A percentile compares a stretch with the other conserved stretches of the same genome.
These are phyloP conservation scores for Hawksworthiomyces lignivorus DNA, from an alignment of 2,329 filamentous ascomycete genomes.

Conservation along the genomic window DNA sequence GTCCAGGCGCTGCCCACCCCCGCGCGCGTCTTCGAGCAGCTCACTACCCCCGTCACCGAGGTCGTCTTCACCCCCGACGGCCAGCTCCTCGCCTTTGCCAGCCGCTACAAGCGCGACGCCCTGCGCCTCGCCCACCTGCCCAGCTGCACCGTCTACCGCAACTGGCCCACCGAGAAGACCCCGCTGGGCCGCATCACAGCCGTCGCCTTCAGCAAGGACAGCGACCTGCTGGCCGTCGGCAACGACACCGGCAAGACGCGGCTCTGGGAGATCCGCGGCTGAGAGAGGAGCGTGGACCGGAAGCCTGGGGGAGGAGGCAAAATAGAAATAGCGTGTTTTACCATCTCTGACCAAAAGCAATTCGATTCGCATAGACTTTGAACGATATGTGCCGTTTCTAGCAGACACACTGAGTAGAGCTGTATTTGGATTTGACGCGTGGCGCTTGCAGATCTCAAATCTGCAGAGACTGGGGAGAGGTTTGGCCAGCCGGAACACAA, in stretches of 20 bases:
- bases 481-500: no score
- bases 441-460: no score
- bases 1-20: conserved; percentile 66
- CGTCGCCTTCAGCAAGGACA: conserved; percentile 59
- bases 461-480: no score
- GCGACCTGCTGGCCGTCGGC: conserved; percentile 70
- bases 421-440: no score
- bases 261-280: conserved; percentile 79
- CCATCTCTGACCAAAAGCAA: no score
- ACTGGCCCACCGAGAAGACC: conserved; percentile 91
- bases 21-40: conserved; percentile 67
- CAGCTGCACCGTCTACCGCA: conserved; percentile 87
- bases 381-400: no score
- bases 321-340: neutral
- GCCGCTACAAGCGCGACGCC: conserved; percentile 80
- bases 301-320: neutral
- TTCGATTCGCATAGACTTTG: no score
- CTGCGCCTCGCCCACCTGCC: conserved; percentile 83
- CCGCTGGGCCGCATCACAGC: conserved; percentile 76
- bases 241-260: conserved; percentile 85
- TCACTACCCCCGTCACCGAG: conserved; percentile 76
- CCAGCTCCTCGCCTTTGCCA: conserved; percentile 80
- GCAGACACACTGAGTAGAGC: no score
- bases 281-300: conserved; percentile 18
- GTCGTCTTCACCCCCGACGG: conserved; percentile 81